Evolutionary conservation across 208 protist species (phyloP), one percentile per base, ranked within the genome.

Genomic region (Pavlovales sp.): DNA sequence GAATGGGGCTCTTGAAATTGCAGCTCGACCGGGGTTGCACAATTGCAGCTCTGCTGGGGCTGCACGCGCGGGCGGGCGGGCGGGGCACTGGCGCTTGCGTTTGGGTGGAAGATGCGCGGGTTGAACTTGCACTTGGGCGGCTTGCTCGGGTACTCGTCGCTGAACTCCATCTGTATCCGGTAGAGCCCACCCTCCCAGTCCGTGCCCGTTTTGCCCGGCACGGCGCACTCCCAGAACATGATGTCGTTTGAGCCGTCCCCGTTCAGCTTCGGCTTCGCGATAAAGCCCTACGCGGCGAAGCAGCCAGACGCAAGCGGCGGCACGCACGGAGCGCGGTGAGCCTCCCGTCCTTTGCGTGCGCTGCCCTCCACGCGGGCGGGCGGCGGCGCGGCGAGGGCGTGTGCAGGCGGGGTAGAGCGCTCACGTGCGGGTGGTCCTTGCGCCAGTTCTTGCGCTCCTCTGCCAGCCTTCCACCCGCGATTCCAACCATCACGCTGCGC

Each of bases 51-150:
- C n/a, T n/a, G n/a, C n/a, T n/a, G n/a, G n/a, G n/a, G n/a, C n/a
- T n/a, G 44, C 44, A 57, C 44, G 44, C 44, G 44, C 44, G n/a
- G n/a, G n/a, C n/a, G n/a, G n/a, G n/a, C n/a, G n/a, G n/a, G n/a
- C n/a, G n/a, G 44, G 7, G 44, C 11, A 10, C 99, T 71, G 18
- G 57, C 57, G 57, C 57, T 10, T 30, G 26, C 94, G 92, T 99
- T 99, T 32, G 98, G 98, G 93, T 99, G 98, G 92, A 99, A 99
- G 30, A 99, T 94, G 14, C 97, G 95, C 38, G 96, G 96, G 5
- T 90, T 93, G 87, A 99, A 99, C 84, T 92, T 96, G 94, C 93
- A 81, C 93, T 99, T 99, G 4, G 98, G 98, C 7, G 98, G 98
- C 86, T 96, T 97, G 34, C 93, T 96, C 75, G 98, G 98, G 92